Base-by-base conservation (phyloP, 2,329 filamentous ascomycete species). In the Penicillium sp. region DNA sequence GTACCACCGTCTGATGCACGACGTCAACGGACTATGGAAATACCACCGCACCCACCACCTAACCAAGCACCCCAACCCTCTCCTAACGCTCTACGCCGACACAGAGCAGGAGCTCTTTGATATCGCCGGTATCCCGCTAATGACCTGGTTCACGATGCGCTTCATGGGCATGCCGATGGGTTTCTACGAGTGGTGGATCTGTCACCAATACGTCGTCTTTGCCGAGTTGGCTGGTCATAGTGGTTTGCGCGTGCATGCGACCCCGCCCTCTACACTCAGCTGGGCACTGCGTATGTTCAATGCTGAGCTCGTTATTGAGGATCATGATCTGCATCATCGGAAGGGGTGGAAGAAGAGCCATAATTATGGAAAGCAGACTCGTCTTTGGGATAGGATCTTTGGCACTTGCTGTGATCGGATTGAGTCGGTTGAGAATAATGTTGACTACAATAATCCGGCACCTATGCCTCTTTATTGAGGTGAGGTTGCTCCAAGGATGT, bases 141-240 rank as follows among this genome's bases (percentile, higher is more conserved):
- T 58, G 51, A 53, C 60, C 6, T 62, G 55, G 41, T 59, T 55
- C 52, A 47, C 54, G 0, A 57, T 62, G 55, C 50, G 50, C 39
- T 15, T 53, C 7, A 50, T 62, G 51, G 60, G 60, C 0, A 52
- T 62, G 51, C 60, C 60, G 0, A 62, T 62, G 55, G 58, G 58
- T 3, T 62, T 62, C 47, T 62, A 62, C 35, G 60, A 61, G 33
- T 63, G 60, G 59, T 63, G 60, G 60, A 45, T 63, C 28, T 60
- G 59, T 33, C 59, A 62, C 29, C 52, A 58, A 50, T 63, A 63
- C 28, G 59, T 63, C 24, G 53, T 60, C 1, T 63, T 57, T 28
- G 55, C 60, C 25, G 60, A 63, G 42, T 28, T 63, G 32, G 57
- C 58, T n/a, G 60, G 60, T 0, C 60, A 63, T 43, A 59, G 56